Evolutionary conservation across 768 basidiomycete genomes (phyloP).

Genomic region (Leccinum broughii): DNA sequence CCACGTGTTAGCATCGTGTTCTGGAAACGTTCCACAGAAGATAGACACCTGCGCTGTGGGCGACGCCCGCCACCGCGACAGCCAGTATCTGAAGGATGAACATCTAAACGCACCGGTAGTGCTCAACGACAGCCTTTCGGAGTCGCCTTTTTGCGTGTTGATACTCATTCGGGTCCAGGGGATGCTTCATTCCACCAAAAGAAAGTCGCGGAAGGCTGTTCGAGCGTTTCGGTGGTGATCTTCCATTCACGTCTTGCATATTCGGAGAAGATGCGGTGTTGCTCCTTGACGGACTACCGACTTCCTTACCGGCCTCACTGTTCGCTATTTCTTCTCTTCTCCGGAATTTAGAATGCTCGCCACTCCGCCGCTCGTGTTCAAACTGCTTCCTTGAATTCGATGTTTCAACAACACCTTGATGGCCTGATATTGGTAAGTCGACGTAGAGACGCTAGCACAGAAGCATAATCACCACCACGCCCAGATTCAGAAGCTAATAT

Average conservation of each 20-base stretch:
- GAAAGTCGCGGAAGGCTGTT: neutral
- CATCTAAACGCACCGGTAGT: slow-evolving; percentile 58
- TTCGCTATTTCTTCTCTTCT: neutral
- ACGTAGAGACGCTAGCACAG: too few species aligned
- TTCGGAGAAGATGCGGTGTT: neutral
- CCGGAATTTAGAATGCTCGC: neutral
- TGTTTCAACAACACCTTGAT: neutral
- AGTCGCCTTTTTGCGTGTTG: slow-evolving; percentile 78
- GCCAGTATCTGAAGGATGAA: neutral
- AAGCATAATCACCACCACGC: slow-evolving; percentile 11
- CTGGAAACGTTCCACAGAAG: neutral
- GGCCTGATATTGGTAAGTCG: neutral
- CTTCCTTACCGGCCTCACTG: neutral
- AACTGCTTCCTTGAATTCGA: neutral
- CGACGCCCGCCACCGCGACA: neutral
- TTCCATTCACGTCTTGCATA: neutral
- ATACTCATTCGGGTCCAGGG: slow-evolving; percentile 74
- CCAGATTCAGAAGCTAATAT: slow-evolving; percentile 21
- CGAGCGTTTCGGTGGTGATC: neutral
- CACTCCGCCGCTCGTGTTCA: neutral
- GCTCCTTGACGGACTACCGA: neutral
- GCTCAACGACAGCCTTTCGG: slow-evolving; percentile 78
- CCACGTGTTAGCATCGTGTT: slow-evolving; percentile 10
- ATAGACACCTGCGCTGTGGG: neutral
- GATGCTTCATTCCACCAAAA: slow-evolving; percentile 6